A percentile compares a stretch with the other conserved stretches of the same genome.
Evolutionary conservation across 2,329 filamentous ascomycete species (phyloP).

Genomic region (Pleoardoris graminearum): DNA sequence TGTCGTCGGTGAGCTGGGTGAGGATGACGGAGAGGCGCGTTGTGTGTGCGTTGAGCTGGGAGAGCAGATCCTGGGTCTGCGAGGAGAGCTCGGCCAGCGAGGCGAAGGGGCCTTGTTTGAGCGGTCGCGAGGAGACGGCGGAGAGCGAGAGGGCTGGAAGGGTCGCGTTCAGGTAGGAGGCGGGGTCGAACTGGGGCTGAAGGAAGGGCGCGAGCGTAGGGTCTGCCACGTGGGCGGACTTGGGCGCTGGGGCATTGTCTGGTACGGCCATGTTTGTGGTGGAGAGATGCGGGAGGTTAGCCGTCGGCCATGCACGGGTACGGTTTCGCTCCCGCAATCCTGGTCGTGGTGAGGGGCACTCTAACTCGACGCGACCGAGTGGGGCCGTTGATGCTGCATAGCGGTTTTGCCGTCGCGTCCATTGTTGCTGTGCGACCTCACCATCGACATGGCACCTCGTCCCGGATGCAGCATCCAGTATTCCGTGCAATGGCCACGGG

Average conservation of each 20-base stretch:
- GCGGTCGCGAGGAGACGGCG: conserved; percentile 46
- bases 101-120: conserved; percentile 50
- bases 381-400: background rate
- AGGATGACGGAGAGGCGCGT: conserved; percentile 78
- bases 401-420: background rate
- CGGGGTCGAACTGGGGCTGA: conserved; percentile 75
- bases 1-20: conserved; percentile 91
- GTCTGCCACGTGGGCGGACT: conserved; percentile 66
- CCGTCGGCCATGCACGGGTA: background rate
- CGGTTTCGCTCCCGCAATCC: conserved; percentile 9
- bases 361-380: background rate
- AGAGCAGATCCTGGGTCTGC: conserved; percentile 81
- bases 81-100: conserved; percentile 76
- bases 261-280: conserved; percentile 31
- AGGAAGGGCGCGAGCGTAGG: conserved; percentile 76
- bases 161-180: conserved; percentile 79
- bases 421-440: no score
- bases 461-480: no score
- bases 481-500: background rate
- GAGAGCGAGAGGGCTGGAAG: conserved; percentile 68
- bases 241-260: conserved; percentile 22
- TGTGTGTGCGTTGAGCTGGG: conserved; percentile 86
- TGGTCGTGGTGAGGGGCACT: background rate
- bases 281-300: background rate
- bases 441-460: no score